A percentile compares a stretch with the other conserved stretches of the same genome.
phyloP scores from a whole-genome alignment of 176 grass and related monocot genomes.

The Saccharum officinarum region DNA sequence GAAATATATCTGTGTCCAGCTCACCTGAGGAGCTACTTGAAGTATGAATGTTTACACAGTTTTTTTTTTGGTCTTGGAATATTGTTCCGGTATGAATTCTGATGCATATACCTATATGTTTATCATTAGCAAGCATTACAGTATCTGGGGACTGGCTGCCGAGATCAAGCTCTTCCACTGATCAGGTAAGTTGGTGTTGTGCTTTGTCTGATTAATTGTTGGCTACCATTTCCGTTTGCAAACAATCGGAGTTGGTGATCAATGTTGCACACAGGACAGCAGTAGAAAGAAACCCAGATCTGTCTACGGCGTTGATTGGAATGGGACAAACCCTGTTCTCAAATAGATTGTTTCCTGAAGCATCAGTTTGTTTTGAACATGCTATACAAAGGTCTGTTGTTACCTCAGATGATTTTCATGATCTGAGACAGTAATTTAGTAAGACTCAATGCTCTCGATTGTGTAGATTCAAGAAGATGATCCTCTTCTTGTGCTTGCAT shows the following conservation, averaged over 20 bases:
- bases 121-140: slow-evolving; percentile 49
- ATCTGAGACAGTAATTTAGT: slow-evolving; percentile 1
- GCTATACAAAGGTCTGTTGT: slow-evolving; percentile 70
- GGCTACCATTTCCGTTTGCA: slow-evolving; percentile 14
- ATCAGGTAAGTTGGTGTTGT: slow-evolving; percentile 45
- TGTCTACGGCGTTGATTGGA: slow-evolving; percentile 59
- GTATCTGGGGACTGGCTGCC: slow-evolving; percentile 35
- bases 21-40: slow-evolving; percentile 52
- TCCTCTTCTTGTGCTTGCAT: slow-evolving; percentile 76
- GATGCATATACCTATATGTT: slow-evolving; percentile 20
- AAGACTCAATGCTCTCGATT: slow-evolving; percentile 21
- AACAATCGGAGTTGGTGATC: slow-evolving; percentile 22
- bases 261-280: slow-evolving; percentile 53
- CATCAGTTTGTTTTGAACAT: slow-evolving; percentile 65
- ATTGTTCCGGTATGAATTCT: slow-evolving; percentile 13
- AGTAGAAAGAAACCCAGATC: slow-evolving; percentile 75
- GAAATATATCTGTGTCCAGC: slow-evolving; percentile 30
- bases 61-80: slow-evolving; percentile 21
- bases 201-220: slow-evolving; percentile 21
- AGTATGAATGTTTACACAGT: slow-evolving; percentile 42
- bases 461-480: slow-evolving; percentile 80
- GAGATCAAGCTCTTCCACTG: slow-evolving; percentile 51
- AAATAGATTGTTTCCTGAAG: slow-evolving; percentile 63
- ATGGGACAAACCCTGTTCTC: slow-evolving; percentile 66
- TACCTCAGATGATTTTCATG: slow-evolving; percentile 30